These are phyloP conservation scores for Ceratobasidium sp. DNA, from an alignment of 1,284 basidiomycete species.

Conservation along the genomic window DNA sequence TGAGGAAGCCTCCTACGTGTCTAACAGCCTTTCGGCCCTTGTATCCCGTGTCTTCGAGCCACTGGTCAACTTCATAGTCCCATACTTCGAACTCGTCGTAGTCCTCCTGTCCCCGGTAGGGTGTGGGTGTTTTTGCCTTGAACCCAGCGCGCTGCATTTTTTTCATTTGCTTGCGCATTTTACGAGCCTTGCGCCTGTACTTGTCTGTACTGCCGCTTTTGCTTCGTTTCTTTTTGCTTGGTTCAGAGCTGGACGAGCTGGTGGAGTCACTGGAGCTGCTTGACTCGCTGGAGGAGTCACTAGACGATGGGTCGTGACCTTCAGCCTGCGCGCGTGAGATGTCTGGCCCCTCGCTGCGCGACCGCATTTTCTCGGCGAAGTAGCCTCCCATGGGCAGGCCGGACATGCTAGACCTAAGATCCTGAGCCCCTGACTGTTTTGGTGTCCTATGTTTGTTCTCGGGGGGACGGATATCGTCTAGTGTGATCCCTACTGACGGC, in stretches of 20 bases:
- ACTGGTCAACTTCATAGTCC: conserved; percentile 28
- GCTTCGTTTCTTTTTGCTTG: background rate
- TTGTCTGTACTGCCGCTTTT: background rate
- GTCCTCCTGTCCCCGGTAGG: conserved; percentile 27
- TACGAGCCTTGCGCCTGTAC: background rate
- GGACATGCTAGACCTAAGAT: background rate
- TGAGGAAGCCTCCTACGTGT: conserved; percentile 29
- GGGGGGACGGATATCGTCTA: background rate
- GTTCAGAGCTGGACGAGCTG: background rate
- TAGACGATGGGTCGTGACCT: background rate
- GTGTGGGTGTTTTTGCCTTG: conserved; percentile 3
- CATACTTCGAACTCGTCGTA: conserved; percentile 35
- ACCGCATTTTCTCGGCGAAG: conserved; percentile 11
- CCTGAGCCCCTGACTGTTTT: too few relatives aligned
- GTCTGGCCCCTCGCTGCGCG: background rate
- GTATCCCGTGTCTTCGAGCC: conserved; percentile 11
- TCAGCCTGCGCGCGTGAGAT: background rate
- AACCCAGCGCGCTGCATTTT: background rate
- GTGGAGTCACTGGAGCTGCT: background rate
- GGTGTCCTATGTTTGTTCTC: too few relatives aligned
- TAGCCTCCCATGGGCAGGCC: conserved; percentile 7
- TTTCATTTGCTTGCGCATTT: background rate
- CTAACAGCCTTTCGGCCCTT: background rate
- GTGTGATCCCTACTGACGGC: conserved; percentile 4
- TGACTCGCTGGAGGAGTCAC: background rate